Conservation (phyloP, 78 protist species). For the Paratrimastix pyriformis region DNA sequence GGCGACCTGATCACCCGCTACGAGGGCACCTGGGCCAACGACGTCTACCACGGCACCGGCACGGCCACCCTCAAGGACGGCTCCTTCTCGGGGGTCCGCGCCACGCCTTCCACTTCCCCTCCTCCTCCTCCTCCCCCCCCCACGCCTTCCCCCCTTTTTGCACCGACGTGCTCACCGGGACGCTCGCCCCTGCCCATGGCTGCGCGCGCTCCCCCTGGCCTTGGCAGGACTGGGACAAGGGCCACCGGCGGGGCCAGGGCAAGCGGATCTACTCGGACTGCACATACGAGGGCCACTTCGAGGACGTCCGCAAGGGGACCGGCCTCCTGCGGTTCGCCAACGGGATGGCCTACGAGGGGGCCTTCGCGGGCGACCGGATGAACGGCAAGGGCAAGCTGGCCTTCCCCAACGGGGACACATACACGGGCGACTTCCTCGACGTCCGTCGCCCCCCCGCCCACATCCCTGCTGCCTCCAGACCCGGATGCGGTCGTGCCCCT, state of each 20-base stretch:
- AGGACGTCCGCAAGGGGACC: not conserved
- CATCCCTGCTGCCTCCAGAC: not conserved
- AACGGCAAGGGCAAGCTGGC: not conserved
- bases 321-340: conserved; percentile 1
- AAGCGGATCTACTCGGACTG: not conserved
- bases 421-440: not conserved
- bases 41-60: not conserved
- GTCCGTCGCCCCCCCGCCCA: not conserved
- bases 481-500: not conserved
- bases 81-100: not conserved
- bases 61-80: not conserved
- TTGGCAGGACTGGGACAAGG: not conserved
- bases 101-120: too few species aligned
- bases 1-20: too few species aligned
- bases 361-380: not conserved
- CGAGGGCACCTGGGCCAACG: not conserved
- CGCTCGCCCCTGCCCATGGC: too few species aligned
- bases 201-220: too few species aligned
- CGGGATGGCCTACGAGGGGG: conserved; percentile 1
- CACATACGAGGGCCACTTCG: not conserved
- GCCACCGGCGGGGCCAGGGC: not conserved
- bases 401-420: not conserved
- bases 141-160: too few species aligned
- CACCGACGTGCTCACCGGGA: too few species aligned
- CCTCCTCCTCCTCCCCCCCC: too few species aligned